These are phyloP conservation scores for Ichthyophonus hoferi DNA, from an alignment of 208 protist genomes.

Conservation along the genomic window DNA sequence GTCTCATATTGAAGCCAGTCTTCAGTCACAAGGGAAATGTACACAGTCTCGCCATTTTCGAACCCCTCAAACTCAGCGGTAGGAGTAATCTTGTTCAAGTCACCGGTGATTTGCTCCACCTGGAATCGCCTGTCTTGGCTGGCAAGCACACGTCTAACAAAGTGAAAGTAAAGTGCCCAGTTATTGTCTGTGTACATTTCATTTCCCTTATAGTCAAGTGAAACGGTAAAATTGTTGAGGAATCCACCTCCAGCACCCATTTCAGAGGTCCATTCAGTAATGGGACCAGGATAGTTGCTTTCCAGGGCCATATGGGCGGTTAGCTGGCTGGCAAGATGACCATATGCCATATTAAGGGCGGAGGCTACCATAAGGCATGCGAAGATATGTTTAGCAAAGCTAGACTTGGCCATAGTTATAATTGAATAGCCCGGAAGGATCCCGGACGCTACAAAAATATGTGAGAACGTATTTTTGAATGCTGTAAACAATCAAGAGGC, in stretches of 20 bases:
- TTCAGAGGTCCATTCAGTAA: not conserved
- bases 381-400: no score
- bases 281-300: not conserved
- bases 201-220: not conserved
- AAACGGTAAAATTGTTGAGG: not conserved
- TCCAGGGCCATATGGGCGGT: no score
- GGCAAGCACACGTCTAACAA: not conserved
- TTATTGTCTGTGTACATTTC: not conserved
- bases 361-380: no score
- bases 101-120: not conserved
- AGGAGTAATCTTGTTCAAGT: not conserved
- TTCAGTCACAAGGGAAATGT: not conserved
- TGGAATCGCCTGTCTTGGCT: not conserved
- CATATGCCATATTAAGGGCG: no score
- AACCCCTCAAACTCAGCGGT: not conserved
- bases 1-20: constrained; percentile 3
- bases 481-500: no score
- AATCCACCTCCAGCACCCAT: not conserved
- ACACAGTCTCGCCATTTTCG: not conserved
- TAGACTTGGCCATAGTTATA: no score
- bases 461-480: no score
- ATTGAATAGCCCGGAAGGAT: no score
- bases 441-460: no score
- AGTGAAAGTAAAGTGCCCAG: not conserved
- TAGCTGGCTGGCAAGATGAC: no score